phyloP scores from a whole-genome alignment of 352 stramenopile genomes.

The Phytophthora ohioensis region DNA sequence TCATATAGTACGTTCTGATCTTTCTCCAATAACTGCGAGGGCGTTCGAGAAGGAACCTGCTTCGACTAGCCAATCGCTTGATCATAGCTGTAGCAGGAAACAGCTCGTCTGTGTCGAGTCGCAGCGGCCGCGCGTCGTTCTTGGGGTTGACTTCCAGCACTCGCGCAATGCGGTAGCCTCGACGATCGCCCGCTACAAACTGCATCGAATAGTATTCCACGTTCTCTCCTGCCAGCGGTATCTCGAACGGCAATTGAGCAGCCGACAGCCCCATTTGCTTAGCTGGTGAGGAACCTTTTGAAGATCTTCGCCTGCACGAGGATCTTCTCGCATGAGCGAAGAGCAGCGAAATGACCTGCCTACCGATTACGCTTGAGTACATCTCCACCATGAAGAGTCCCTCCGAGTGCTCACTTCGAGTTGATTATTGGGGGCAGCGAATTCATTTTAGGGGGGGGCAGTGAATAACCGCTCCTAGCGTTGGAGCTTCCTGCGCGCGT shows the following conservation, averaged over 20 bases:
- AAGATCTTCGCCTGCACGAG: not conserved
- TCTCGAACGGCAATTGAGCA: not conserved
- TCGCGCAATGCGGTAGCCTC: not conserved
- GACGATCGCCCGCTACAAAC: not conserved
- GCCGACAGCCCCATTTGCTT: not conserved
- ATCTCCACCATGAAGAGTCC: not conserved
- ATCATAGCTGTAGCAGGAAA: not conserved
- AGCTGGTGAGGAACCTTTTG: not conserved
- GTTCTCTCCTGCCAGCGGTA: not conserved
- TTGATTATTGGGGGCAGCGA: too few relatives aligned
- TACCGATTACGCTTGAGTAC: not conserved
- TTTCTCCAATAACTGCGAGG: not conserved
- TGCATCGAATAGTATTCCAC: not conserved
- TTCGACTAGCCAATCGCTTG: not conserved
- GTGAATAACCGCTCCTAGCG: too few relatives aligned
- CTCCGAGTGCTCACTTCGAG: not conserved
- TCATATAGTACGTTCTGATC: not conserved
- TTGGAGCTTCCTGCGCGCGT: too few relatives aligned
- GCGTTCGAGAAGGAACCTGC: not conserved
- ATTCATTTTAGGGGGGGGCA: too few relatives aligned
- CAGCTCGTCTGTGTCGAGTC: not conserved
- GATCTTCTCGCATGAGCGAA: too few relatives aligned
- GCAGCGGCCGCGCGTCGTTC: not conserved
- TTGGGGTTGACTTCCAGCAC: not conserved
- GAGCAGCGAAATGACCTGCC: not conserved